phyloP scores from a whole-genome alignment of 768 basidiomycete genomes.

The Kwoniella mangroviensis region DNA sequence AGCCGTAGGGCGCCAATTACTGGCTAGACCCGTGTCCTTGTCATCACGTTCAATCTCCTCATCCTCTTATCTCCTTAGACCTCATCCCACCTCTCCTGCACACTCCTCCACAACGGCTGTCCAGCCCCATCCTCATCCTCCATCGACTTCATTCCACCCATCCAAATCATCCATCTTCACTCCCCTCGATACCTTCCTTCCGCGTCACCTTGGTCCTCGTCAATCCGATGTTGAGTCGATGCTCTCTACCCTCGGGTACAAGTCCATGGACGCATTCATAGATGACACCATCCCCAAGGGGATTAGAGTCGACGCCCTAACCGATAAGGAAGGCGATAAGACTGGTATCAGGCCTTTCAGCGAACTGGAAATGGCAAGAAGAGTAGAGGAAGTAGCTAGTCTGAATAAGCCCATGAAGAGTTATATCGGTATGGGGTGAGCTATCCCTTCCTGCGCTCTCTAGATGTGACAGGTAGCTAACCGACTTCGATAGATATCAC shows the following conservation, averaged over 20 bases:
- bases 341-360: constrained; percentile 73
- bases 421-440: constrained; percentile 91
- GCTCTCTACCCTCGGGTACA: constrained; percentile 81
- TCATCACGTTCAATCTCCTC: constrained; percentile 27
- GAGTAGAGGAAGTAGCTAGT: constrained; percentile 75
- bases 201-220: constrained; percentile 92
- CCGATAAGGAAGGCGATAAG: constrained; percentile 67
- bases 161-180: constrained; percentile 66
- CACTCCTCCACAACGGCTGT: constrained; percentile 52
- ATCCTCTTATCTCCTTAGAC: constrained; percentile 23
- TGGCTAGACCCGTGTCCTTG: constrained; percentile 11
- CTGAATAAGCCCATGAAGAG: constrained; percentile 83
- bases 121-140: constrained; percentile 44
- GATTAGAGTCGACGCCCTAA: constrained; percentile 69
- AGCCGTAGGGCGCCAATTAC: neutral
- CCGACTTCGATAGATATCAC: constrained; percentile 65
- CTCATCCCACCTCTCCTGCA: constrained; percentile 25
- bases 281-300: constrained; percentile 76
- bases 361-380: constrained; percentile 78
- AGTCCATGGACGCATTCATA: constrained; percentile 86
- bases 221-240: constrained; percentile 76
- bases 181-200: constrained; percentile 84
- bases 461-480: constrained; percentile 12
- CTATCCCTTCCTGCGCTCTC: neutral
- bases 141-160: constrained; percentile 43